Conservation (phyloP, 306 rosid genomes). For the Castanospermum australe region DNA sequence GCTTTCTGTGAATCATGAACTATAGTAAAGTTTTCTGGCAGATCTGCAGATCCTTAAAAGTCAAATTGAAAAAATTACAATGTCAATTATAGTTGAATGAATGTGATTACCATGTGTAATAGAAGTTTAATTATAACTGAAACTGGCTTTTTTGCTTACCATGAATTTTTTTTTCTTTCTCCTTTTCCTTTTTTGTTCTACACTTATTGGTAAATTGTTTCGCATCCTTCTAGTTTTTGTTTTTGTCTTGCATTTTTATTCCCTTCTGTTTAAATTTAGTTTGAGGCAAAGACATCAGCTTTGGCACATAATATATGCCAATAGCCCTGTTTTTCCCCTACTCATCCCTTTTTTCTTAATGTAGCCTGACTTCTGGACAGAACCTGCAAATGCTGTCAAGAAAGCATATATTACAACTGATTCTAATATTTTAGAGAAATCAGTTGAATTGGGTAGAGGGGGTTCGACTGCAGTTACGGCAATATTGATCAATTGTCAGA, state of each 20-base stretch:
- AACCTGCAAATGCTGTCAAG: slow-evolving; percentile 61
- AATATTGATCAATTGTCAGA: slow-evolving; percentile 74
- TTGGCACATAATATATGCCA: slow-evolving; percentile 3
- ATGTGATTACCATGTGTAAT: neutral
- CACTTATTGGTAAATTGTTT: neutral
- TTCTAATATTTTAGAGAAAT: slow-evolving; percentile 64
- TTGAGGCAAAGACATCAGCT: neutral
- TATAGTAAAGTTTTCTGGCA: neutral
- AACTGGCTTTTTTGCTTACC: neutral
- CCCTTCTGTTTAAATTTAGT: neutral
- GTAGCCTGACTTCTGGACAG: slow-evolving; percentile 82
- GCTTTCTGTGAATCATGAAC: neutral
- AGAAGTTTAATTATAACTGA: neutral
- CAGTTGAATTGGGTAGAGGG: slow-evolving; percentile 78
- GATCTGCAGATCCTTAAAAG: neutral
- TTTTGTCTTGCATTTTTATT: neutral
- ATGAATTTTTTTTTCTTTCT: neutral
- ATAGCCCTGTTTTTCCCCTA: neutral
- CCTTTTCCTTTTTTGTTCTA: neutral
- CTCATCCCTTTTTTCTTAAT: neutral
- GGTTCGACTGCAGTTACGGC: slow-evolving; percentile 99
- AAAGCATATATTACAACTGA: slow-evolving; percentile 79
- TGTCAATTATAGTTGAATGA: slow-evolving; percentile 8
- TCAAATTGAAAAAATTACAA: neutral
- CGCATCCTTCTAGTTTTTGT: neutral